Conservation (phyloP, 2,329 filamentous ascomycete genomes). For the Aureobasidium sp. region DNA sequence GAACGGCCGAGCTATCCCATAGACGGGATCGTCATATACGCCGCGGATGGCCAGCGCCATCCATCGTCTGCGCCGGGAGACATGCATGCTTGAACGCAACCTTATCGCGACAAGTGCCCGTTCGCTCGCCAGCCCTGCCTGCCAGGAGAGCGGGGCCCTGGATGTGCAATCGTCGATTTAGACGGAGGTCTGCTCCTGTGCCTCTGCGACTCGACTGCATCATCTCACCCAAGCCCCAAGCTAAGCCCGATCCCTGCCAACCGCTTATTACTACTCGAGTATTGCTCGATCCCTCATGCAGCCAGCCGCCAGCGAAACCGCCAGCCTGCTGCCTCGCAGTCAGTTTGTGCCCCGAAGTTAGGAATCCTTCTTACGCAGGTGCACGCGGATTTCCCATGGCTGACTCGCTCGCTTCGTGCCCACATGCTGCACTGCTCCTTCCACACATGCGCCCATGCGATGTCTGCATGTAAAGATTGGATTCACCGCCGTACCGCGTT, state of each 20-base stretch:
- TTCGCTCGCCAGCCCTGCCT: constrained; percentile 9
- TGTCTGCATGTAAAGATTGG: neutral
- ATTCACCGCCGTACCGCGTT: neutral
- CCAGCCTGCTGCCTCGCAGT: neutral
- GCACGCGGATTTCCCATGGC: neutral
- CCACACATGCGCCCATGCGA: constrained; percentile 3
- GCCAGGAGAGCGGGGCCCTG: constrained; percentile 12
- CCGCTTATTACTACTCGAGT: neutral
- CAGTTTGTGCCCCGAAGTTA: neutral
- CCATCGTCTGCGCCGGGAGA: constrained; percentile 9
- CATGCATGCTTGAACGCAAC: constrained; percentile 16
- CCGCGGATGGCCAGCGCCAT: constrained; percentile 11
- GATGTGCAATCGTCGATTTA: constrained; percentile 7
- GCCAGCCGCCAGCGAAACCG: constrained; percentile 1
- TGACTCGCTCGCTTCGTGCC: neutral
- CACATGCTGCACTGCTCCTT: neutral
- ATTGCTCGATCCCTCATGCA: neutral
- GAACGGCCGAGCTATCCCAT: constrained; percentile 8
- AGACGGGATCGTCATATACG: constrained; percentile 9
- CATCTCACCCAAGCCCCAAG: neutral
- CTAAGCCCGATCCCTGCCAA: constrained; percentile 6
- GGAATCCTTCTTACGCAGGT: neutral
- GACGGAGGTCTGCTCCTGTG: neutral
- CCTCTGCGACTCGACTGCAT: neutral
- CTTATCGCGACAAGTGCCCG: constrained; percentile 15